Base-by-base conservation (phyloP, 2,329 filamentous ascomycete species). In the Aspergillus hiratsukae region DNA sequence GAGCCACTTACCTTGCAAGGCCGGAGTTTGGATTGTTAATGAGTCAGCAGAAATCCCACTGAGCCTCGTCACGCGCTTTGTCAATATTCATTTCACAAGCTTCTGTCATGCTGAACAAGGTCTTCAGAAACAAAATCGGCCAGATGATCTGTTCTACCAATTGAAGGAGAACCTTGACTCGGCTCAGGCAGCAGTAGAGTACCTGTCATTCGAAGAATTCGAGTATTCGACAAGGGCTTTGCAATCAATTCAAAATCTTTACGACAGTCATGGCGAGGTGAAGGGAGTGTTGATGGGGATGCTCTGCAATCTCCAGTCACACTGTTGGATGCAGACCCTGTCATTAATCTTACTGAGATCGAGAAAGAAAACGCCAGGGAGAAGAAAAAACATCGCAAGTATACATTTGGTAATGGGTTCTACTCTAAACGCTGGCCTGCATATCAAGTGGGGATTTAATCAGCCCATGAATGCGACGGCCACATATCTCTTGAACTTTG, bases 401-500 rank as follows among this genome's bases (percentile, higher is more conserved):
- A 90, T 58, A 88, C 85, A 0, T 83, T 87, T 25, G 87, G 84
- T 1, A 90, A 94, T 65, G 80, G 82, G 0, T 94, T 90, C 60
- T 88, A 83, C 35, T 0, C 55, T 66, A 11, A 66, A 75, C 50
- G 83, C 83, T 0, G 88, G 88, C 0, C 73, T 91, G 14, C 72
- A 77, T 3, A 66, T 90, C 0, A 73, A 75, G 25, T 85, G 83
- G 69, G 86, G 82, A 0, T 81, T 92, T 10, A 91, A 96, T 63
- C 78, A 83, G 19, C 81, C 83, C 54, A 21, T 63, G 0, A 69
- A 78, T 14, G 87, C 87, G 0, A 83, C 81, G 59, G 59, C 74
- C 0, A 86, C 87, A 0, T 87, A 89, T 52, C 58, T 71, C 0
- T 56, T 68, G 0, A 90, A 90, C 61, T 90, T 89, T 59, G 75